A percentile compares a stretch with the other conserved stretches of the same genome.
These are phyloP conservation scores for Platismatia glauca DNA, from an alignment of 495 filamentous ascomycete species.

Conservation along the genomic window DNA sequence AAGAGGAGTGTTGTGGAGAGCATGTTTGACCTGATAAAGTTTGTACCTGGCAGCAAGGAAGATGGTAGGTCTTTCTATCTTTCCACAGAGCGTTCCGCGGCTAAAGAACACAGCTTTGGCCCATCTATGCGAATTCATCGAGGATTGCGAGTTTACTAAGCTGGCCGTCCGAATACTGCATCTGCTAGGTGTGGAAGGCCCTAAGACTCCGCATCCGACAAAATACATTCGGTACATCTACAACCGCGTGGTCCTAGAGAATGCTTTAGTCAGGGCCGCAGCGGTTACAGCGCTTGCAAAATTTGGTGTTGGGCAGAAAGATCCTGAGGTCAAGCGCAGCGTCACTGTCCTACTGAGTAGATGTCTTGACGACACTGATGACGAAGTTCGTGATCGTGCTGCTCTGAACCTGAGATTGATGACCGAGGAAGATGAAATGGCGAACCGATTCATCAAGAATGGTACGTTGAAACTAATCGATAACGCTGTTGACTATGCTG, in stretches of 20 bases:
- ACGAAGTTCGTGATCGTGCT: conserved; percentile 94
- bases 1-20: conserved; percentile 96
- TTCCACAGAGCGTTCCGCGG: neutral
- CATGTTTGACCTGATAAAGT: conserved; percentile 99
- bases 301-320: conserved; percentile 94
- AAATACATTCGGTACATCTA: conserved; percentile 99
- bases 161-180: conserved; percentile 91
- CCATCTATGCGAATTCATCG: conserved; percentile 97
- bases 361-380: conserved; percentile 93
- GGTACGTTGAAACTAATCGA: conserved; percentile 42
- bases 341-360: conserved; percentile 86
- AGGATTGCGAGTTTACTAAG: conserved; percentile 99
- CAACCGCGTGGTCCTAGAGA: conserved; percentile 95
- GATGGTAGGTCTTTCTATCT: conserved; percentile 49
- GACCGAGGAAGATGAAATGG: conserved; percentile 73
- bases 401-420: conserved; percentile 88
- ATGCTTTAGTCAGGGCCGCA: conserved; percentile 88
- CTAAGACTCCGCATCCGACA: conserved; percentile 88
- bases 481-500: neutral
- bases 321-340: conserved; percentile 90
- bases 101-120: conserved; percentile 55
- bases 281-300: conserved; percentile 94
- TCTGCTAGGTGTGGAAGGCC: conserved; percentile 86
- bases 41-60: conserved; percentile 95
- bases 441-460: conserved; percentile 80